phyloP scores from a whole-genome alignment of 2,329 filamentous ascomycete genomes.

The Cadophora sp. region DNA sequence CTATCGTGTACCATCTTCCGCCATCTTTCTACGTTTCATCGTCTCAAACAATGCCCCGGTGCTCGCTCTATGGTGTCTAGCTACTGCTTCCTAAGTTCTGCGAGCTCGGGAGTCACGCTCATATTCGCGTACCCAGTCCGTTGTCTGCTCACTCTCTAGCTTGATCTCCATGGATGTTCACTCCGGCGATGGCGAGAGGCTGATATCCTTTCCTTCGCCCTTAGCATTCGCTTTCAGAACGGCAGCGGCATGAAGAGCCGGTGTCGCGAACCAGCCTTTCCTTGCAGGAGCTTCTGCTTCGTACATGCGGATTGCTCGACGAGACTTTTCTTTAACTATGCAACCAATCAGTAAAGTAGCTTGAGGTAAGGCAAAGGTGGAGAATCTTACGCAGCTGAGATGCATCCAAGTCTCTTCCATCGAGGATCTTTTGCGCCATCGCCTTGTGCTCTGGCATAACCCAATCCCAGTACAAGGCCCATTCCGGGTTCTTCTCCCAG shows the following conservation, averaged over 20 bases:
- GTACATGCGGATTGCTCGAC: constrained; percentile 5
- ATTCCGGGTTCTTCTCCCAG: constrained; percentile 24
- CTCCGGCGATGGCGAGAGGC: not conserved
- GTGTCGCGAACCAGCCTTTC: constrained; percentile 19
- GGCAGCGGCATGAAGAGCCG: constrained; percentile 10
- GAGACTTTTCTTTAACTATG: constrained; percentile 21
- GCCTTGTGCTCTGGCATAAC: constrained; percentile 20
- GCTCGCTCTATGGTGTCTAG: not conserved
- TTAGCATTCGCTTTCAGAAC: not conserved
- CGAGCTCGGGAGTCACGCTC: not conserved
- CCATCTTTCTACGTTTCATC: not conserved
- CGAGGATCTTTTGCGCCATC: constrained; percentile 19
- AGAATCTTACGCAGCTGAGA: constrained; percentile 11
- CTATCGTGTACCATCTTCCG: not conserved
- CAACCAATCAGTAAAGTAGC: not conserved
- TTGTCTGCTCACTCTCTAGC: not conserved
- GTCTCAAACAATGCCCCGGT: not conserved
- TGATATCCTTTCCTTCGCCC: not conserved
- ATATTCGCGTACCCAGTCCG: not conserved
- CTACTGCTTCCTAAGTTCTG: not conserved
- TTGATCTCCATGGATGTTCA: not conserved
- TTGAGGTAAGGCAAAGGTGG: not conserved
- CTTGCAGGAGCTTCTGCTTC: not conserved
- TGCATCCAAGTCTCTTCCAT: constrained; percentile 8
- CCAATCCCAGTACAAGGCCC: constrained; percentile 26